phyloP scores from a whole-genome alignment of 345 rosid genomes.

The Eucalyptus marginata region DNA sequence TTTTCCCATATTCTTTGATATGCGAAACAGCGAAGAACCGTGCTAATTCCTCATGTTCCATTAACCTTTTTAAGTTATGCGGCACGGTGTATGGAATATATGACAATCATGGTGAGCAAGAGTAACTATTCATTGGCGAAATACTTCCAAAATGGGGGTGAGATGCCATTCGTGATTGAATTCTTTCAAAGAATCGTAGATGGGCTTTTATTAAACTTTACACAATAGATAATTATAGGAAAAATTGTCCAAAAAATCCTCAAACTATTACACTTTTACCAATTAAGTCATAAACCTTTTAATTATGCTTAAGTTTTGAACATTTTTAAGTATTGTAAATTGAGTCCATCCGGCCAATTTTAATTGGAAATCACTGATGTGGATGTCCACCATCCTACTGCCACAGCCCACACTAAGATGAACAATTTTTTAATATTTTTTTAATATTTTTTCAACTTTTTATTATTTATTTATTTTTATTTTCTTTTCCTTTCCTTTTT shows the following conservation, averaged over 20 bases:
- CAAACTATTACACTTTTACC: too few species aligned
- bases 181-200: not conserved
- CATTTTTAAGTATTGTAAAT: too few species aligned
- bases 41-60: not conserved
- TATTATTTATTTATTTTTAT: too few species aligned
- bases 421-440: too few species aligned
- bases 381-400: fast-evolving
- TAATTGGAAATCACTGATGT: too few species aligned
- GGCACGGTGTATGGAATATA: not conserved
- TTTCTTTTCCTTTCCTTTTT: fast-evolving
- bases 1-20: not conserved
- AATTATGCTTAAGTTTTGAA: not conserved
- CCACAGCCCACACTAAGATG: fast-evolving
- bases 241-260: not conserved
- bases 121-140: not conserved
- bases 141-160: not conserved
- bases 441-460: too few species aligned
- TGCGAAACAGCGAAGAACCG: not conserved
- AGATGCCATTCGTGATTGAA: not conserved
- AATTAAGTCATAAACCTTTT: not conserved
- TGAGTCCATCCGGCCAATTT: fast-evolving
- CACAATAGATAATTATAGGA: not conserved
- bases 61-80: not conserved
- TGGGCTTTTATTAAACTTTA: not conserved
- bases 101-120: not conserved